Conservation (phyloP, 768 basidiomycete species). For the Mycena galericulata region DNA sequence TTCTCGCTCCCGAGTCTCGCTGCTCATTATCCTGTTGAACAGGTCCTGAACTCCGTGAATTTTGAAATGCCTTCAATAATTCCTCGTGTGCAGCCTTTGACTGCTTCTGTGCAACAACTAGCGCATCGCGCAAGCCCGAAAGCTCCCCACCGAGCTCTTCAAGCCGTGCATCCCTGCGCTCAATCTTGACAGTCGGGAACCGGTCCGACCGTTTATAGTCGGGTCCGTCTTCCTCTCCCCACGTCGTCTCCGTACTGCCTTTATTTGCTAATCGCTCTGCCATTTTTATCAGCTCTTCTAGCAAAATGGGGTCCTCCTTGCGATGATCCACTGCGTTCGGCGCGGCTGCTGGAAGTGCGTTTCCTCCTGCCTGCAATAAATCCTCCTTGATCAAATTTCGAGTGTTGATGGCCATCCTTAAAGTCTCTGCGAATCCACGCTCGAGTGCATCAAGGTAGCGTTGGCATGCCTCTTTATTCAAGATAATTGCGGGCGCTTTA, state of each 20-base stretch:
- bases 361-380: background rate
- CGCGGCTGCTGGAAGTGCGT: background rate
- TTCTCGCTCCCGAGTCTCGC: background rate
- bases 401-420: constrained; percentile 14
- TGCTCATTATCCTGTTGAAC: constrained; percentile 10
- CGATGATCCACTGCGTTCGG: constrained; percentile 1
- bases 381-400: constrained; percentile 17
- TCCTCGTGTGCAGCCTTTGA: constrained; percentile 11
- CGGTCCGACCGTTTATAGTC: constrained; percentile 13
- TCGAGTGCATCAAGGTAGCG: constrained; percentile 23
- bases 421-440: constrained; percentile 12
- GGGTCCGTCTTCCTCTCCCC: background rate
- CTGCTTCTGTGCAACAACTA: constrained; percentile 12
- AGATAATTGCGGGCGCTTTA: constrained; percentile 17
- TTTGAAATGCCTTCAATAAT: constrained; percentile 17
- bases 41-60: background rate
- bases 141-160: constrained; percentile 18
- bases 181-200: constrained; percentile 20
- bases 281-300: constrained; percentile 26
- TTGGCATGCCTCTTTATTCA: constrained; percentile 26
- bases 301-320: constrained; percentile 23
- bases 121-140: constrained; percentile 3
- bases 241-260: background rate
- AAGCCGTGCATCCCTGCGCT: constrained; percentile 5
- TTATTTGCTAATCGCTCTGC: constrained; percentile 16